Evolutionary conservation across 2,329 filamentous ascomycete species (phyloP).

Genomic region (Epichloe festucae): DNA sequence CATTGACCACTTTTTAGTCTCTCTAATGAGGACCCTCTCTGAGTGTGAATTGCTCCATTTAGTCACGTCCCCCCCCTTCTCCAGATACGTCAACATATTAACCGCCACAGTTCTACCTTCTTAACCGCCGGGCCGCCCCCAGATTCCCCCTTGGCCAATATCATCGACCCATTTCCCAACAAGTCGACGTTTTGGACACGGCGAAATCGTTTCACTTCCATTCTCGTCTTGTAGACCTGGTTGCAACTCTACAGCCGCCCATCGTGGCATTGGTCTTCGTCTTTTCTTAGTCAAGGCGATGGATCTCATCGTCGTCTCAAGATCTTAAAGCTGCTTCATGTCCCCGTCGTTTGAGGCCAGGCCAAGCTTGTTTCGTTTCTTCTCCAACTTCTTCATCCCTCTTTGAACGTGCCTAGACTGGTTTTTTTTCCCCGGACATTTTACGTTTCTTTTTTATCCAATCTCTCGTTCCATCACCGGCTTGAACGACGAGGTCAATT

Average conservation of each 20-base stretch:
- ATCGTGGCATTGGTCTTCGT: conserved; percentile 1
- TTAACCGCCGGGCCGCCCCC: conserved; percentile 10
- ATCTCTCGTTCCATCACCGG: neutral
- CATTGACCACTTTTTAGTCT: neutral
- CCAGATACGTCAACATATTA: neutral
- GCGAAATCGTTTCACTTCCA: conserved; percentile 36
- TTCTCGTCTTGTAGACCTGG: conserved; percentile 8
- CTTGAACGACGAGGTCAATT: neutral
- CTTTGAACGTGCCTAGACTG: neutral
- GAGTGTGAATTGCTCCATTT: neutral
- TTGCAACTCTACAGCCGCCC: conserved; percentile 6
- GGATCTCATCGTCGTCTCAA: conserved; percentile 1
- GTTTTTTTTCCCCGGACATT: neutral
- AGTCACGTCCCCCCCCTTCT: neutral
- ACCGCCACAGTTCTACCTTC: neutral
- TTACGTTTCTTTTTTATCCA: neutral
- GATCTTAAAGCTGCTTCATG: conserved; percentile 10
- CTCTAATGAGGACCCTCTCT: neutral
- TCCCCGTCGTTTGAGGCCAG: conserved; percentile 12
- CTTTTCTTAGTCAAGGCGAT: neutral
- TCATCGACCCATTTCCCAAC: conserved; percentile 27
- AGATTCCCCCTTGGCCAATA: conserved; percentile 38
- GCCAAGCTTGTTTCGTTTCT: conserved; percentile 10
- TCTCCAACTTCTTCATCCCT: neutral
- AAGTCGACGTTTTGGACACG: conserved; percentile 36